phyloP scores from a whole-genome alignment of 441 rosid species.

The Aleurites moluccanus region DNA sequence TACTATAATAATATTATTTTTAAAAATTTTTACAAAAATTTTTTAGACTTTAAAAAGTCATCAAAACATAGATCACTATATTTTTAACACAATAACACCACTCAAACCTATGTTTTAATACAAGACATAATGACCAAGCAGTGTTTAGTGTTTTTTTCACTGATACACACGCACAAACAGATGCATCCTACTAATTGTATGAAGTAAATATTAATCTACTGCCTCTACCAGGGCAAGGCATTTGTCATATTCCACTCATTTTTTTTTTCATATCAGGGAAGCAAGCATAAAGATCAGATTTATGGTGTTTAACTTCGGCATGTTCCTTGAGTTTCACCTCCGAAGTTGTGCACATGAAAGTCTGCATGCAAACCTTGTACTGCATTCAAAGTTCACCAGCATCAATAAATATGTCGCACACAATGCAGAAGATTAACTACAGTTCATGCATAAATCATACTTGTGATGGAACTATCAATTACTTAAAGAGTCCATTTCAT shows the following conservation, averaged over 20 bases:
- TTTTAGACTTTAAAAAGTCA: too few species aligned
- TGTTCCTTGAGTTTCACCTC: constrained; percentile 58
- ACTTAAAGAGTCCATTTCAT: background rate
- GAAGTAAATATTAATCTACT: background rate
- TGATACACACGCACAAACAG: background rate
- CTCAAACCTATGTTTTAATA: background rate
- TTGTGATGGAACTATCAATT: background rate
- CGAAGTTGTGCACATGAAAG: constrained; percentile 57
- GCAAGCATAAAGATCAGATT: constrained; percentile 39
- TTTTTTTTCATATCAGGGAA: constrained; percentile 58
- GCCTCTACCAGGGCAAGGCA: background rate
- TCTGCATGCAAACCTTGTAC: constrained; percentile 65
- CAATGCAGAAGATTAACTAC: background rate
- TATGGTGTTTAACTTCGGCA: constrained; percentile 56
- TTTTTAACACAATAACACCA: too few species aligned
- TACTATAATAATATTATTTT: too few species aligned
- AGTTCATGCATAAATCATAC: background rate
- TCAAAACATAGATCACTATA: too few species aligned
- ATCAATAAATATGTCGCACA: background rate
- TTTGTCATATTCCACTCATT: constrained; percentile 20
- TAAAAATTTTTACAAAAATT: too few species aligned
- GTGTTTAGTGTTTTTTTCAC: background rate
- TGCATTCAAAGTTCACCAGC: constrained; percentile 22
- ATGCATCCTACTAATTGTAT: background rate
- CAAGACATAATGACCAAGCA: background rate